These are phyloP conservation scores for Serendipita sp. DNA, from an alignment of 1,284 basidiomycete genomes.

Conservation along the genomic window DNA sequence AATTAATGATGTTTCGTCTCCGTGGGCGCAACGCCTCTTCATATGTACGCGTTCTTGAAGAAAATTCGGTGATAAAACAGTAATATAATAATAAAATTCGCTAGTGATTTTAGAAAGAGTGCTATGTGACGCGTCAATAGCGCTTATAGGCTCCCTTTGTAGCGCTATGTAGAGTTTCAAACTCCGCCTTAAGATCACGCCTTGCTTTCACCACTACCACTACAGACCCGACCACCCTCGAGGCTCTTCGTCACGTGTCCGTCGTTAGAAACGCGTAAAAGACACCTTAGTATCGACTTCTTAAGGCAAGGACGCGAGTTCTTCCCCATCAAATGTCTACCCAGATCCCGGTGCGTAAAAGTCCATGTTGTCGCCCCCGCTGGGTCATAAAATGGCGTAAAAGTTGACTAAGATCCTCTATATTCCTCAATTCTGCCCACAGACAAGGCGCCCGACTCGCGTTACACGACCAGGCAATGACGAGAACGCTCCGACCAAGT, in stretches of 20 bases:
- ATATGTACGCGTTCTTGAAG: too few species aligned
- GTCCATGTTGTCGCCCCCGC: constrained; percentile 2
- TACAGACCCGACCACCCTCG: neutral
- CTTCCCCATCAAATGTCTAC: neutral
- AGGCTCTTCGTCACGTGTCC: neutral
- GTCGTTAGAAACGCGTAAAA: neutral
- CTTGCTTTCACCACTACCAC: constrained; percentile 2
- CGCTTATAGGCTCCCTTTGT: too few species aligned
- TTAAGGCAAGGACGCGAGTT: neutral
- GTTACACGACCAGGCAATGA: neutral
- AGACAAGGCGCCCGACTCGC: neutral
- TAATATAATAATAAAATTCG: too few species aligned
- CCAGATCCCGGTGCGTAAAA: constrained; percentile 2
- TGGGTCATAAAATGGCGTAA: neutral
- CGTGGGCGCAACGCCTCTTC: too few species aligned
- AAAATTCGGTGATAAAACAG: too few species aligned
- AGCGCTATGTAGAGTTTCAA: neutral
- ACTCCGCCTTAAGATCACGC: neutral
- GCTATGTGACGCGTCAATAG: too few species aligned
- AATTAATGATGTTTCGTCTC: neutral
- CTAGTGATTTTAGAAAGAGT: too few species aligned
- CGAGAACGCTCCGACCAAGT: neutral
- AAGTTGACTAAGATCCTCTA: neutral
- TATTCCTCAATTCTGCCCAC: neutral
- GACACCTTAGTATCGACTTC: neutral